Conservation (phyloP, 306 rosid species). For the Lupinus albus region DNA sequence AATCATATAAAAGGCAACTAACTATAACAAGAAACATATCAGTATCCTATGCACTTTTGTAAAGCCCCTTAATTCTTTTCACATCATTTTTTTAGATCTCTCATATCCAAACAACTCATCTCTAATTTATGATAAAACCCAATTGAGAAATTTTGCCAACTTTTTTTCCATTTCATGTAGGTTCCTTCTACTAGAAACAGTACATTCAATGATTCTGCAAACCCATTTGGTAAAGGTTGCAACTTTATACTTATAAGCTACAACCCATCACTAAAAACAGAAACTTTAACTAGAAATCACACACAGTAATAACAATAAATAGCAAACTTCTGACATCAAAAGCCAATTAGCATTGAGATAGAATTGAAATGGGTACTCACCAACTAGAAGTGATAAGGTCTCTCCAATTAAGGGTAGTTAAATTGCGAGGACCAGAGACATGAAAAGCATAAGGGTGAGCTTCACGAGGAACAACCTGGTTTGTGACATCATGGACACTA, state of each 20-base stretch:
- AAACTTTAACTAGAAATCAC: slow-evolving; percentile 10
- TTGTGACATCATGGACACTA: too few relatives aligned
- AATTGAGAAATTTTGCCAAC: not conserved
- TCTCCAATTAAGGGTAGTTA: slow-evolving; percentile 77
- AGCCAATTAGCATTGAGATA: not conserved
- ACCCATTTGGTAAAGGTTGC: slow-evolving; percentile 33
- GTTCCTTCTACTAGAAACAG: slow-evolving; percentile 32
- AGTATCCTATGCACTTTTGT: not conserved
- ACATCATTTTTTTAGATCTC: slow-evolving; percentile 23
- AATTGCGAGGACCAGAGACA: slow-evolving; percentile 90
- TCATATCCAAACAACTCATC: slow-evolving; percentile 10
- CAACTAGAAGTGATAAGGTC: slow-evolving; percentile 80
- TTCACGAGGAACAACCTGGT: slow-evolving; percentile 29
- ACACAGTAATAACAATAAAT: not conserved
- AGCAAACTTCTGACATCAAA: slow-evolving; percentile 1
- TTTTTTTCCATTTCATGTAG: not conserved
- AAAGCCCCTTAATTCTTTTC: slow-evolving; percentile 1
- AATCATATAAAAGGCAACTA: slow-evolving; percentile 3
- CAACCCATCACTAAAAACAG: slow-evolving; percentile 29
- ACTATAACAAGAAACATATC: not conserved
- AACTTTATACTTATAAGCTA: slow-evolving; percentile 14
- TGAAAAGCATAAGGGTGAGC: slow-evolving; percentile 86
- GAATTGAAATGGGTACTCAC: slow-evolving; percentile 51
- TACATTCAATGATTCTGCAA: not conserved
- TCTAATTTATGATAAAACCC: not conserved